These are phyloP conservation scores for Cryphonectria nitschkei DNA, from an alignment of 2,329 filamentous ascomycete species.

Conservation along the genomic window DNA sequence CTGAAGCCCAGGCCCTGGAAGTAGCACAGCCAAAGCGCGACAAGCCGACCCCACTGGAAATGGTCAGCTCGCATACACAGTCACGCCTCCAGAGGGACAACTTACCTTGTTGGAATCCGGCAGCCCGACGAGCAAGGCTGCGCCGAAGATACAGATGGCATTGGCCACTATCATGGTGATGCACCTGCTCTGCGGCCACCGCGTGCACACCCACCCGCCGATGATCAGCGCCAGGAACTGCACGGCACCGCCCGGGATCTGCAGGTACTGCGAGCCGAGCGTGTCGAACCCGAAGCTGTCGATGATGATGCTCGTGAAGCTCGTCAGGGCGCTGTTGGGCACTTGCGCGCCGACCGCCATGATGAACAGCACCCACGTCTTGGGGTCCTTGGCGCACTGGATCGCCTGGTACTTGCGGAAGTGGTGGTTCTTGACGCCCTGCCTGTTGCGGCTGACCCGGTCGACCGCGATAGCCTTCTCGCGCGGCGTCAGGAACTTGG, in stretches of 20 bases:
- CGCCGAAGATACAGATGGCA: slow-evolving; percentile 56
- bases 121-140: slow-evolving; percentile 54
- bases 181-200: slow-evolving; percentile 54
- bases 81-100: background rate
- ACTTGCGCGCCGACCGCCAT: slow-evolving; percentile 28
- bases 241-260: slow-evolving; percentile 63
- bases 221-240: slow-evolving; percentile 57
- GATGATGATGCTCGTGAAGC: slow-evolving; percentile 39
- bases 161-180: slow-evolving; percentile 61
- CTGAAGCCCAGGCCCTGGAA: slow-evolving; percentile 40
- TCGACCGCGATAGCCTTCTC: slow-evolving; percentile 60
- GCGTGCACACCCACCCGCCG: slow-evolving; percentile 55
- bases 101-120: slow-evolving; percentile 49
- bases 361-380: slow-evolving; percentile 63
- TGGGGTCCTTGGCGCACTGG: slow-evolving; percentile 55
- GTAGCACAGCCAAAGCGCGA: slow-evolving; percentile 56
- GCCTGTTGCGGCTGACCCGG: slow-evolving; percentile 53
- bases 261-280: slow-evolving; percentile 41
- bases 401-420: slow-evolving; percentile 50
- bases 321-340: slow-evolving; percentile 44
- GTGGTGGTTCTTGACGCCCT: slow-evolving; percentile 57
- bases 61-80: background rate
- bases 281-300: slow-evolving; percentile 38
- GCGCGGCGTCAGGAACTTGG: slow-evolving; percentile 60
- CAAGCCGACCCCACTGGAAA: slow-evolving; percentile 56